Conservation (phyloP, 2,329 filamentous ascomycete genomes). For the Penicillium expansum region DNA sequence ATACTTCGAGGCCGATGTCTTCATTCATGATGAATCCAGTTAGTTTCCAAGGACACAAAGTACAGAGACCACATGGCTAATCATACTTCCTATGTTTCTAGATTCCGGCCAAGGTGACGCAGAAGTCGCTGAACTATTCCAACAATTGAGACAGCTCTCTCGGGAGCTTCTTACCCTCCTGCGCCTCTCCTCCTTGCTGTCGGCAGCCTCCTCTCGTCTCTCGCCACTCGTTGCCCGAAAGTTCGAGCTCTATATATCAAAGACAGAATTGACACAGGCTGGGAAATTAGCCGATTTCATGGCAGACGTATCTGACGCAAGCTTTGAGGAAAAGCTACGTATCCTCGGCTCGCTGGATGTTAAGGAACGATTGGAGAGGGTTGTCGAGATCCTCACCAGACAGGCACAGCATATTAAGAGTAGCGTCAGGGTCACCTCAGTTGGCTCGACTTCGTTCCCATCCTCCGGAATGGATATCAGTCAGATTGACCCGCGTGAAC, state of each 20-base stretch:
- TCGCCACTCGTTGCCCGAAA: conserved; percentile 83
- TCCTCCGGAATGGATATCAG: conserved; percentile 58
- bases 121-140: conserved; percentile 68
- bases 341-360: conserved; percentile 79
- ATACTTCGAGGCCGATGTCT: conserved; percentile 80
- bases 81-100: conserved; percentile 13
- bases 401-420: conserved; percentile 83
- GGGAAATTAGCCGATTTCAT: conserved; percentile 92
- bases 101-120: conserved; percentile 54
- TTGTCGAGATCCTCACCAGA: conserved; percentile 77
- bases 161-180: conserved; percentile 82
- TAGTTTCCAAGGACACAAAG: conserved; percentile 26
- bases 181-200: conserved; percentile 78
- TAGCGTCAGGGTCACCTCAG: conserved; percentile 78
- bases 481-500: conserved; percentile 49
- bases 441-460: conserved; percentile 65
- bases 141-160: conserved; percentile 77
- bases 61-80: conserved; percentile 4
- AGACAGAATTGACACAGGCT: conserved; percentile 77
- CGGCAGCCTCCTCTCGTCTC: conserved; percentile 65
- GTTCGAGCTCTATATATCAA: conserved; percentile 81
- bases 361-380: conserved; percentile 72
- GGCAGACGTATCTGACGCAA: conserved; percentile 84
- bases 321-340: conserved; percentile 85
- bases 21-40: conserved; percentile 68